phyloP scores from a whole-genome alignment of 148 eudicot species.

The Rhododendron ferrugineum region DNA sequence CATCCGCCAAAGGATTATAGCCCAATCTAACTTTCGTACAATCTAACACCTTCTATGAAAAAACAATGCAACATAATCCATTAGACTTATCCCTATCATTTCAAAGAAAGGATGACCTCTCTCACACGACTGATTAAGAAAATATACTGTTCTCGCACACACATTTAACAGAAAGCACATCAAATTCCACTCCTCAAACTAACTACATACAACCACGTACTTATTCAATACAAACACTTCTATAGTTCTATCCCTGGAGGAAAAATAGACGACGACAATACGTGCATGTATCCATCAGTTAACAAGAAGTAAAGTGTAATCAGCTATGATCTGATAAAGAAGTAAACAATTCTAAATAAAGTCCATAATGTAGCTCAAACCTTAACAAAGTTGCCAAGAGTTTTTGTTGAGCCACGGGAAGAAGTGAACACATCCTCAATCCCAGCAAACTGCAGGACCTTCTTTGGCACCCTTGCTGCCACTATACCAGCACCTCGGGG shows the following conservation, averaged over 20 bases:
- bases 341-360: not conserved
- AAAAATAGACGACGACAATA: not conserved
- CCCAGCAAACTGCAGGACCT: slow-evolving; percentile 89
- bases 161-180: not conserved
- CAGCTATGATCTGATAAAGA: not conserved
- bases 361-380: slow-evolving; percentile 16
- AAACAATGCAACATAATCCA: not conserved
- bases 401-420: slow-evolving; percentile 83
- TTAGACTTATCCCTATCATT: not conserved
- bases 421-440: slow-evolving; percentile 85
- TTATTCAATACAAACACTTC: not conserved
- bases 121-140: not conserved
- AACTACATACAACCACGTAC: not conserved
- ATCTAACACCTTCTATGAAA: not conserved
- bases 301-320: not conserved
- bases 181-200: not conserved
- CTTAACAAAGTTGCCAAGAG: slow-evolving; percentile 88
- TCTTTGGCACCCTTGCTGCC: slow-evolving; percentile 83
- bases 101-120: not conserved
- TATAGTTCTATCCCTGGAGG: not conserved
- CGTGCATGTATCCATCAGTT: not conserved
- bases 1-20: not conserved
- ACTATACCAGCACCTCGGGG: slow-evolving; percentile 88
- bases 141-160: not conserved
- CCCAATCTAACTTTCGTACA: not conserved